A percentile compares a stretch with the other conserved stretches of the same genome.
These are phyloP conservation scores for Lentithecium fluviatile DNA, from an alignment of 495 filamentous ascomycete species.

Conservation along the genomic window DNA sequence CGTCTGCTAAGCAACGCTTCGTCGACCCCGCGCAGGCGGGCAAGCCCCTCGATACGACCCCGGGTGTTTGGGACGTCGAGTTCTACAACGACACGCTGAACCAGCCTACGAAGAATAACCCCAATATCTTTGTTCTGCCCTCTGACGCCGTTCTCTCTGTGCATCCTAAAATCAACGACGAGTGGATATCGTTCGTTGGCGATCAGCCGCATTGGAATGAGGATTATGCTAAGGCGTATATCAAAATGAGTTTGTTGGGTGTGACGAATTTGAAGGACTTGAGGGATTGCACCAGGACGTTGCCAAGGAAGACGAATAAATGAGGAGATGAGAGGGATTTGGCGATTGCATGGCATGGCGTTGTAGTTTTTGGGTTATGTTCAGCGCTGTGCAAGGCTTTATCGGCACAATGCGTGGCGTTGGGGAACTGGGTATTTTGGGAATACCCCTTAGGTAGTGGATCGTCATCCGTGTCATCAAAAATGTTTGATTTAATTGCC, in stretches of 20 bases:
- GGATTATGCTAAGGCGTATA: slow-evolving; percentile 33
- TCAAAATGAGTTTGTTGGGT: slow-evolving; percentile 24
- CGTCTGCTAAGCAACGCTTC: slow-evolving; percentile 47
- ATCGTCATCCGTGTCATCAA: too few relatives aligned
- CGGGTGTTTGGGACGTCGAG: slow-evolving; percentile 46
- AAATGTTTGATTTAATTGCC: too few relatives aligned
- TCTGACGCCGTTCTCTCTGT: slow-evolving; percentile 46
- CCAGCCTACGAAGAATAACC: slow-evolving; percentile 27
- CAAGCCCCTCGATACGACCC: slow-evolving; percentile 47
- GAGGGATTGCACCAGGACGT: slow-evolving; percentile 22
- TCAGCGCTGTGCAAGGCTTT: too few relatives aligned
- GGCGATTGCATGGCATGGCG: too few relatives aligned
- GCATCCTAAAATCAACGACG: slow-evolving; percentile 40
- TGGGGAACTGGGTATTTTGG: too few relatives aligned
- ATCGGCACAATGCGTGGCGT: too few relatives aligned
- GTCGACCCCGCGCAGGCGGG: slow-evolving; percentile 39
- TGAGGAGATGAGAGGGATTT: too few relatives aligned
- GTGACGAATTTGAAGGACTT: slow-evolving; percentile 13
- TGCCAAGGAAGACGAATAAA: slow-evolving; percentile 7
- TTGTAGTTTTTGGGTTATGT: too few relatives aligned
- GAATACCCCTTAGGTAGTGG: too few relatives aligned
- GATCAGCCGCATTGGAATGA: slow-evolving; percentile 40
- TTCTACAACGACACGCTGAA: slow-evolving; percentile 49
- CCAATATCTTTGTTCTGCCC: slow-evolving; percentile 47
- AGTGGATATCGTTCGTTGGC: slow-evolving; percentile 41